phyloP scores from a whole-genome alignment of 352 stramenopile genomes.

The Saprolegnia parasitica region DNA sequence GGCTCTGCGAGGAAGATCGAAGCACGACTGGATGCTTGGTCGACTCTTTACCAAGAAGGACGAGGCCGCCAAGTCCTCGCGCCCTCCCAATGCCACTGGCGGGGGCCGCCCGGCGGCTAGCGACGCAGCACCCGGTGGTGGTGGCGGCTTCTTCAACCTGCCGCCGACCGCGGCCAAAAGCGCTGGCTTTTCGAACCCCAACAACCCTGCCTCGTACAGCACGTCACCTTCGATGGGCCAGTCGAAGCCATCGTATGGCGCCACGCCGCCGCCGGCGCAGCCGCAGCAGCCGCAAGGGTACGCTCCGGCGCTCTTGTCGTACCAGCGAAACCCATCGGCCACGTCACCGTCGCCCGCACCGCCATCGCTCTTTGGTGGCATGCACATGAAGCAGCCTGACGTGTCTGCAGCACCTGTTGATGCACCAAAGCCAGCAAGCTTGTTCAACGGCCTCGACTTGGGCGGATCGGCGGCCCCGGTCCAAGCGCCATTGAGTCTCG shows the following conservation, averaged over 20 bases:
- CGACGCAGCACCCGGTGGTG: slow-evolving; percentile 38
- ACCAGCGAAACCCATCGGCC: neutral
- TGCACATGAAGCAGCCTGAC: slow-evolving; percentile 23
- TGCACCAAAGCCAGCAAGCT: neutral
- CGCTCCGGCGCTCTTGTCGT: neutral
- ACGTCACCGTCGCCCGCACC: neutral
- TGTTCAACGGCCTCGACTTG: slow-evolving; percentile 28
- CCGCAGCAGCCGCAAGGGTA: neutral
- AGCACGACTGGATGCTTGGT: slow-evolving; percentile 48
- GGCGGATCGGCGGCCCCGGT: slow-evolving; percentile 7
- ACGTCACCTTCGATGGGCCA: slow-evolving; percentile 12
- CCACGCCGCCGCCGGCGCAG: neutral
- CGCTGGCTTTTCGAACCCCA: slow-evolving; percentile 20
- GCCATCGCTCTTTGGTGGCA: slow-evolving; percentile 28
- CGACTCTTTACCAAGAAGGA: slow-evolving; percentile 85
- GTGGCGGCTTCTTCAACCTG: slow-evolving; percentile 82
- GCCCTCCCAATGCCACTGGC: slow-evolving; percentile 16
- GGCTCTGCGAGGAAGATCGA: neutral
- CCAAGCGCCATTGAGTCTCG: slow-evolving; percentile 18
- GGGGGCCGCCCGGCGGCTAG: slow-evolving; percentile 24
- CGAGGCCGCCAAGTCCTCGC: slow-evolving; percentile 48
- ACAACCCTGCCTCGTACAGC: slow-evolving; percentile 17
- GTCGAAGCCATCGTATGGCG: neutral
- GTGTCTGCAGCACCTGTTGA: neutral
- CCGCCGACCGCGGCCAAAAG: slow-evolving; percentile 58